These are phyloP conservation scores for Pholiota adiposa DNA, from an alignment of 1,284 basidiomycete species.

Conservation along the genomic window DNA sequence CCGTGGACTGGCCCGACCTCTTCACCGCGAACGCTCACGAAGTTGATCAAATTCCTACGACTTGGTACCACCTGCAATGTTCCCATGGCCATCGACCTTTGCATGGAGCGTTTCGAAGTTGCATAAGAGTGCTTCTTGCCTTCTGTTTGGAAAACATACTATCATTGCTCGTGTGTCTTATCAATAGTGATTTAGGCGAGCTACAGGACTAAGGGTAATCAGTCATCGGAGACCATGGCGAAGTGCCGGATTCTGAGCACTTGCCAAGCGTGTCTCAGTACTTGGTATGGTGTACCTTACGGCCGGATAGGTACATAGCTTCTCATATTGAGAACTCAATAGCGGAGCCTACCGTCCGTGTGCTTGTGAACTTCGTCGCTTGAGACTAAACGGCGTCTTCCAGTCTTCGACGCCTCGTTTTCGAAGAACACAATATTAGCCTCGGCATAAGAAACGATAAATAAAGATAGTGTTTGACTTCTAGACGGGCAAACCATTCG, in stretches of 20 bases:
- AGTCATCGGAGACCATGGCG: conserved; percentile 2
- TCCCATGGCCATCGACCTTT: background rate
- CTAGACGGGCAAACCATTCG: background rate
- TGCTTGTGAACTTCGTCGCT: conserved; percentile 1
- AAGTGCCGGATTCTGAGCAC: background rate
- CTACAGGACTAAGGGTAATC: background rate
- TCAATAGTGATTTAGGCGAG: background rate
- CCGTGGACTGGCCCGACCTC: background rate
- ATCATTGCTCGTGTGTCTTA: background rate
- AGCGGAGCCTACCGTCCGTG: background rate
- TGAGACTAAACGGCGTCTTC: background rate
- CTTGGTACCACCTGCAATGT: background rate
- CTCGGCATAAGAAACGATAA: background rate
- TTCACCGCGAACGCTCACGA: background rate
- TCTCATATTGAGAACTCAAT: background rate
- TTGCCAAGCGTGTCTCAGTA: background rate
- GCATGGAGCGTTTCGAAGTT: background rate
- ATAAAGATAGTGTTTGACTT: background rate
- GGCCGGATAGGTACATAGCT: background rate
- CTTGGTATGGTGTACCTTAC: too few species aligned
- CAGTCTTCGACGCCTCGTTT: background rate
- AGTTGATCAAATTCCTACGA: background rate
- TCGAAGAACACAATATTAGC: background rate
- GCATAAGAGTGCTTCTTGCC: background rate
- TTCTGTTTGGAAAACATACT: background rate